These are phyloP conservation scores for Stevia rebaudiana DNA, from an alignment of 140 eudicot genomes.

Conservation along the genomic window DNA sequence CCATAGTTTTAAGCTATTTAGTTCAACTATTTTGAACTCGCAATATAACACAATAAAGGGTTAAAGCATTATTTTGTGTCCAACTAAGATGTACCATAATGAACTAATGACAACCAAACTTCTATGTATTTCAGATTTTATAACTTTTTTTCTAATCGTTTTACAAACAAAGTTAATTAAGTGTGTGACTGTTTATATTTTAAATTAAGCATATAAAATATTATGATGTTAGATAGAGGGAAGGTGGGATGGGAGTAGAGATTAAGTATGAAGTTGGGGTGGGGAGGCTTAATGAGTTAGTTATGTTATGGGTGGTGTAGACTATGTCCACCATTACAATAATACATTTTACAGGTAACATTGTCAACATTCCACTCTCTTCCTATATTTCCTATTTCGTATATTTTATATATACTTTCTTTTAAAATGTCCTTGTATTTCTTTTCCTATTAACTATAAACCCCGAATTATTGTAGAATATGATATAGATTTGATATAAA, in stretches of 20 bases:
- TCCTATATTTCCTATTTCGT: constrained; percentile 1
- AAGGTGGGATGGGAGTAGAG: constrained; percentile 40
- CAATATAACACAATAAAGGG: no score
- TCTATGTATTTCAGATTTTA: not conserved
- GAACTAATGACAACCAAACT: no score
- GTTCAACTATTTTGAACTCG: no score
- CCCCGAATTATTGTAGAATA: no score
- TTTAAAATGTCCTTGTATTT: not conserved
- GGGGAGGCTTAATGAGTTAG: constrained; percentile 34
- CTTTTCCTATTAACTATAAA: no score
- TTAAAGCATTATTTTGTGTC: no score
- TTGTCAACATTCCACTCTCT: constrained; percentile 20
- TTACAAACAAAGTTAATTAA: not conserved
- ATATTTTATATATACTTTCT: not conserved
- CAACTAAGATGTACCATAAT: no score
- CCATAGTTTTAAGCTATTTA: no score
- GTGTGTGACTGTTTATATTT: not conserved
- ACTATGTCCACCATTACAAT: constrained; percentile 36
- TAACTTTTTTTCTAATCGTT: not conserved
- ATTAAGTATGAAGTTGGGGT: constrained; percentile 41
- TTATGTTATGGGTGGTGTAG: constrained; percentile 42
- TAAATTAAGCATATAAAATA: not conserved
- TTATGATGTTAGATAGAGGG: constrained; percentile 35
- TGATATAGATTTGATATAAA: no score
- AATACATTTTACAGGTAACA: constrained; percentile 26